Conservation (phyloP, 805 yeast species). For the Alloascoidea africana region DNA sequence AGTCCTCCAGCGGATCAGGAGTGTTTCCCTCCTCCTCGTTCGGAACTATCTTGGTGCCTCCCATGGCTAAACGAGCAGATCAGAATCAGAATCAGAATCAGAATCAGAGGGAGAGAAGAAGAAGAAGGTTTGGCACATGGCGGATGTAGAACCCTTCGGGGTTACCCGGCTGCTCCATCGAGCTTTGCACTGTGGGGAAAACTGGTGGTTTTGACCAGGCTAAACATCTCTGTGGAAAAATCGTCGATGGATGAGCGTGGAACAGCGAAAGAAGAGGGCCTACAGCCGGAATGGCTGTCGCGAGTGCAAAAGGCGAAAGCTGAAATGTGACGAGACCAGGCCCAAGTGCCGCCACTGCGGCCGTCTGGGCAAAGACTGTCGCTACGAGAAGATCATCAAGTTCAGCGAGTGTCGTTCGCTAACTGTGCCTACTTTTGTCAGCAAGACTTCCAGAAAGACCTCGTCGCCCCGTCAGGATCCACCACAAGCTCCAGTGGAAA, state of each 20-base stretch:
- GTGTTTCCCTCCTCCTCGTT: slow-evolving; percentile 21
- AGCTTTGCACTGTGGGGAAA: too few species aligned
- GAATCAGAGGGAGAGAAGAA: too few species aligned
- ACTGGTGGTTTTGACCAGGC: too few species aligned
- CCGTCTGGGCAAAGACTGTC: neutral
- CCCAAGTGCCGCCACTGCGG: neutral
- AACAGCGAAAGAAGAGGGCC: neutral
- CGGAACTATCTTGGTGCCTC: slow-evolving; percentile 18
- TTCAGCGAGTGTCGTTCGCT: neutral
- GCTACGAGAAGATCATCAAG: neutral
- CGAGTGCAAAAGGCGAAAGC: slow-evolving; percentile 1
- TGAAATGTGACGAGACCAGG: slow-evolving; percentile 1
- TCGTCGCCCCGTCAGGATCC: neutral
- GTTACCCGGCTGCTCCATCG: too few species aligned
- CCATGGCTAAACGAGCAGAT: too few species aligned
- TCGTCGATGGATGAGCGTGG: too few species aligned
- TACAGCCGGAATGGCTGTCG: neutral
- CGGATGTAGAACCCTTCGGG: too few species aligned
- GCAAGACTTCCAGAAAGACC: neutral
- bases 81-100: too few species aligned
- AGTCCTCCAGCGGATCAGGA: slow-evolving; percentile 9
- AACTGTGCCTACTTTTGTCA: too few species aligned
- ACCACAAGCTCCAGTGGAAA: neutral
- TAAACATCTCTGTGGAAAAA: too few species aligned
- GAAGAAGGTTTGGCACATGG: too few species aligned